Conservation (phyloP, 148 eudicot genomes). For the Diospyros kaki region DNA sequence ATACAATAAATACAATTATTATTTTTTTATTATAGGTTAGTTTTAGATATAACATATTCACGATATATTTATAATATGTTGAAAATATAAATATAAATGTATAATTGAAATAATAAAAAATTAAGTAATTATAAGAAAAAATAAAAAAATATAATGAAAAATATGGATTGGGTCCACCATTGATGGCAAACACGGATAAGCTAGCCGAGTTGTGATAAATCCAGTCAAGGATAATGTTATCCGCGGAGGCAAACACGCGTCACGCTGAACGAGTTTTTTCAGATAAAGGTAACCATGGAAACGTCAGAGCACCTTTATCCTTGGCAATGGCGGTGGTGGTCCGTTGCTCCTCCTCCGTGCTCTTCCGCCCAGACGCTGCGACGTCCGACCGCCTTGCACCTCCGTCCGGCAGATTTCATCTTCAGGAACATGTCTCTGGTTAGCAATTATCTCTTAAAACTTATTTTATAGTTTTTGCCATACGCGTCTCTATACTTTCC, state of each 20-base stretch:
- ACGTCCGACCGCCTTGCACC: background rate
- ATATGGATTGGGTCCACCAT: no score
- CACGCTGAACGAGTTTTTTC: no score
- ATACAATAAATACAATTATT: no score
- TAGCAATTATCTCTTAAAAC: background rate
- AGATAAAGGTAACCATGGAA: background rate
- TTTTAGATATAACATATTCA: no score
- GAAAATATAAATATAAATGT: no score
- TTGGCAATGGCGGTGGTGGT: conserved; percentile 25
- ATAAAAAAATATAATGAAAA: no score
- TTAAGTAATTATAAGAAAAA: no score
- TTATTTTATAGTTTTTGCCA: background rate
- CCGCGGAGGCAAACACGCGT: conserved; percentile 2
- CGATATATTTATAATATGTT: no score
- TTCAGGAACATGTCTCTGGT: background rate
- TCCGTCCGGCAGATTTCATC: background rate
- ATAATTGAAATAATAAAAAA: no score
- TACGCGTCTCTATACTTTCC: background rate
- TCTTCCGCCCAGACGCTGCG: conserved; percentile 23
- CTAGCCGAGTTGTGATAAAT: no score
- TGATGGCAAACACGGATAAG: no score
- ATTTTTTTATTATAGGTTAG: no score
- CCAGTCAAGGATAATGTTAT: background rate
- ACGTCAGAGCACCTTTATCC: background rate
- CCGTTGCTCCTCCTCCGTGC: conserved; percentile 26